Evolutionary conservation across 176 grass and related monocot species (phyloP), one percentile per base, ranked within the genome.

Genomic region (Puccinellia tenuiflora): DNA sequence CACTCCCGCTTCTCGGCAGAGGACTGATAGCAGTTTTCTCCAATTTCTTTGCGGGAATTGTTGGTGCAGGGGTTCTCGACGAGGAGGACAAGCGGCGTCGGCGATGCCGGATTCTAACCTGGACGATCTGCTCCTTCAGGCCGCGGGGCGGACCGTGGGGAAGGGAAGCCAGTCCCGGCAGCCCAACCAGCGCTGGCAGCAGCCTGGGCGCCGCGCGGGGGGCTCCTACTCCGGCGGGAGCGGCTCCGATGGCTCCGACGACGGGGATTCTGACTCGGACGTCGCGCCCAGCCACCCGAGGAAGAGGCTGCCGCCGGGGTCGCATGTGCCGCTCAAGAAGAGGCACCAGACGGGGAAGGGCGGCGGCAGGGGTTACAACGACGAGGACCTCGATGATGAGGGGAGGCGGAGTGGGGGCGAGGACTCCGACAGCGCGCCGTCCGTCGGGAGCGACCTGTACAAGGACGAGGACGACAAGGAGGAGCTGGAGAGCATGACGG

Each of bases 391-490:
- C 5, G 75, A 80, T 5, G 83, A 83, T 0, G 83, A 87, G 8
- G 75, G 63, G 17, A 63, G 85, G 28, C 68, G 84, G 4, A 85
- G 76, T 4, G 79, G 82, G 12, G 26, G 26, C 26, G 92, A 88
- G 29, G 90, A 97, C 39, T 94, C 95, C 0, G 95, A 97, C 79
- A 91, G 92, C 18, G 92, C 86, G 4, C 90, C 92, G 1, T 98
- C 95, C 0, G 85, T 98, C 0, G 92, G 96, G 26, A 94, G 92
- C 21, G 96, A 98, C 78, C 85, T 98, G 46, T 98, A 98, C 87
- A 98, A 95, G 87, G 96, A 93, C 11, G 96, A 98, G 9, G 92
- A 89, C 0, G 96, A 98, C 50, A 98, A 98, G 53, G 92, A 98
- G 80, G 12, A 90, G 65, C 76, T 98, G 1, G 88, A 87, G 85